phyloP scores from a whole-genome alignment of 208 protist genomes.

The Trichomonas tenax region DNA sequence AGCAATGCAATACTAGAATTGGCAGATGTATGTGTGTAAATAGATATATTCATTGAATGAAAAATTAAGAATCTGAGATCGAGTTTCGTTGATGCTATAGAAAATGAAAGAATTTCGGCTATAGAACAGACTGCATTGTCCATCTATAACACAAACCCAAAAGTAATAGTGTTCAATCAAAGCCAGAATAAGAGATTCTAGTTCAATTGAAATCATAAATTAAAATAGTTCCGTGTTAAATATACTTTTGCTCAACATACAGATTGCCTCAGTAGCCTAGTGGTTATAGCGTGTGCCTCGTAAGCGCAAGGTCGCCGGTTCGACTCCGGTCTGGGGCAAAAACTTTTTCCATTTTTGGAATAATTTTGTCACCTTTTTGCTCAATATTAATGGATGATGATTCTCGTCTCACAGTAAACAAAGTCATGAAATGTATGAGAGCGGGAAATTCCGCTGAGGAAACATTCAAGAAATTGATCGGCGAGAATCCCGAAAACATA shows the following conservation, averaged over 20 bases:
- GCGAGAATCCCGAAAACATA: neutral
- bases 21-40: too few relatives aligned
- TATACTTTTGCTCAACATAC: neutral
- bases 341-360: neutral
- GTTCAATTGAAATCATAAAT: neutral
- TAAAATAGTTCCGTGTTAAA: neutral
- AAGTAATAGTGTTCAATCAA: too few relatives aligned
- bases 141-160: too few relatives aligned
- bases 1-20: too few relatives aligned
- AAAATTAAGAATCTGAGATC: too few relatives aligned
- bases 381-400: neutral
- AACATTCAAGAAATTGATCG: neutral
- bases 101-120: too few relatives aligned
- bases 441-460: neutral
- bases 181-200: too few relatives aligned
- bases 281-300: constrained; percentile 20
- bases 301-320: constrained; percentile 16
- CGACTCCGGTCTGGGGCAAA: constrained; percentile 13
- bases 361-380: too few relatives aligned
- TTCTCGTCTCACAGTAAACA: neutral
- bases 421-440: neutral
- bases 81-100: too few relatives aligned
- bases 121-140: too few relatives aligned
- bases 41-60: too few relatives aligned
- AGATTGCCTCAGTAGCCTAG: neutral